Evolutionary conservation across 305 asterid species (phyloP).

Genomic region (Solanum hybrid): DNA sequence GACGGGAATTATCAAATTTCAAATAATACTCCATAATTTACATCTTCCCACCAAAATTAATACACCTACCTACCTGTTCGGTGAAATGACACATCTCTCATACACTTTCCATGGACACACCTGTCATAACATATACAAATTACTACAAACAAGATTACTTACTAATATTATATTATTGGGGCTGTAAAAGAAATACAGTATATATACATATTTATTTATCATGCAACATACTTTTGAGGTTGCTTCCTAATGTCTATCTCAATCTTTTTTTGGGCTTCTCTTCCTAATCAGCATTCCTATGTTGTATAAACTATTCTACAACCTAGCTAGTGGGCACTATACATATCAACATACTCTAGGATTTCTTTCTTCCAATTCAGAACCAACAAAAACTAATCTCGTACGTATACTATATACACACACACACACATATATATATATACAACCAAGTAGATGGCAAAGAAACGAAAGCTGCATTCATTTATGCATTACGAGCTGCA

Average conservation of each 20-base stretch:
- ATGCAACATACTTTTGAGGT: background rate
- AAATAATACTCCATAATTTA: background rate
- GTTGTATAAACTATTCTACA: background rate
- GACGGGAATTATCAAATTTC: background rate
- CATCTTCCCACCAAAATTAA: background rate
- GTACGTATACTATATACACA: background rate
- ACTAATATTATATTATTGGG: too few relatives aligned
- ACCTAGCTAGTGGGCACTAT: background rate
- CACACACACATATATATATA: too few relatives aligned
- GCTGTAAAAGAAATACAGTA: background rate
- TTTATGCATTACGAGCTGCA: constrained; percentile 21
- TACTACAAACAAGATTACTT: background rate
- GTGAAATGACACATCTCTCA: background rate
- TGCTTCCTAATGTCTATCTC: background rate
- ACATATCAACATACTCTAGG: background rate
- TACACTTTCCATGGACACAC: background rate
- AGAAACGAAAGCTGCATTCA: background rate
- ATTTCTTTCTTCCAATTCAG: background rate
- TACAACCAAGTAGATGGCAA: background rate
- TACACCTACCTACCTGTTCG: background rate
- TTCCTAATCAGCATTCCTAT: background rate
- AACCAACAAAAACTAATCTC: background rate
- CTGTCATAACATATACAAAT: background rate
- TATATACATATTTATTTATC: background rate
- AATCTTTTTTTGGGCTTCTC: background rate